A percentile compares a stretch with the other conserved stretches of the same genome.
Evolutionary conservation across 2,329 filamentous ascomycete species (phyloP).

Genomic region (Diaporthe aspalathi): DNA sequence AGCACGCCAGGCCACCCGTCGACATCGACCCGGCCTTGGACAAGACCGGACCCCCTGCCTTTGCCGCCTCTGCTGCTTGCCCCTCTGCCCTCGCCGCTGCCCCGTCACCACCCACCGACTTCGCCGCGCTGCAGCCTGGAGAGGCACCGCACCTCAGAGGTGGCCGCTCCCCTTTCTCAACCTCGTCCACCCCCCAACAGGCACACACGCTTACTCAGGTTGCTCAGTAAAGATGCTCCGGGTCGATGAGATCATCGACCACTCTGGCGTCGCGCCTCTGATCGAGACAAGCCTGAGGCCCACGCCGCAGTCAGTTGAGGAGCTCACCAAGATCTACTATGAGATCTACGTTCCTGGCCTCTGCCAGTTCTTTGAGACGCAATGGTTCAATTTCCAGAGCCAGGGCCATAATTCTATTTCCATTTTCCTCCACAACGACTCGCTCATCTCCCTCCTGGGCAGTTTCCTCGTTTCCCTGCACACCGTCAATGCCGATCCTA

Average conservation of each 20-base stretch:
- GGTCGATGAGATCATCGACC: constrained; percentile 76
- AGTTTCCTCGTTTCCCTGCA: constrained; percentile 70
- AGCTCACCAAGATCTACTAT: constrained; percentile 78
- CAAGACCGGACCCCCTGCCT: constrained; percentile 30
- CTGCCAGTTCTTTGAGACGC: constrained; percentile 82
- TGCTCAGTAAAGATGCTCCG: constrained; percentile 72
- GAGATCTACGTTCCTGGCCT: constrained; percentile 80
- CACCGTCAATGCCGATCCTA: constrained; percentile 61
- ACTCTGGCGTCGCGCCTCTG: constrained; percentile 68
- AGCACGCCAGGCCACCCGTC: constrained; percentile 50
- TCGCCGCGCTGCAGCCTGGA: constrained; percentile 44
- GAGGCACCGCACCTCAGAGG: constrained; percentile 62
- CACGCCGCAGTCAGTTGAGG: constrained; percentile 64
- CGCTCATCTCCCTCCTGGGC: constrained; percentile 74
- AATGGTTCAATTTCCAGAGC: constrained; percentile 76
- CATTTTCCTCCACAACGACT: constrained; percentile 63
- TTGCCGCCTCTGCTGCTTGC: constrained; percentile 10
- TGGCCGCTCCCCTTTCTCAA: constrained; percentile 56
- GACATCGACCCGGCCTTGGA: constrained; percentile 49
- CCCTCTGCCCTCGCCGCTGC: constrained; percentile 17
- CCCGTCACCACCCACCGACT: constrained; percentile 15
- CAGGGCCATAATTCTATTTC: constrained; percentile 55
- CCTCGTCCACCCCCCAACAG: constrained; percentile 38
- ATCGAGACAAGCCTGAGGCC: constrained; percentile 64
- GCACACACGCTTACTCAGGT: constrained; percentile 55